Evolutionary conservation across 116 monocot genomes (phyloP), one percentile per base, ranked within the genome.

Genomic region (Trichopus zeylanicus): DNA sequence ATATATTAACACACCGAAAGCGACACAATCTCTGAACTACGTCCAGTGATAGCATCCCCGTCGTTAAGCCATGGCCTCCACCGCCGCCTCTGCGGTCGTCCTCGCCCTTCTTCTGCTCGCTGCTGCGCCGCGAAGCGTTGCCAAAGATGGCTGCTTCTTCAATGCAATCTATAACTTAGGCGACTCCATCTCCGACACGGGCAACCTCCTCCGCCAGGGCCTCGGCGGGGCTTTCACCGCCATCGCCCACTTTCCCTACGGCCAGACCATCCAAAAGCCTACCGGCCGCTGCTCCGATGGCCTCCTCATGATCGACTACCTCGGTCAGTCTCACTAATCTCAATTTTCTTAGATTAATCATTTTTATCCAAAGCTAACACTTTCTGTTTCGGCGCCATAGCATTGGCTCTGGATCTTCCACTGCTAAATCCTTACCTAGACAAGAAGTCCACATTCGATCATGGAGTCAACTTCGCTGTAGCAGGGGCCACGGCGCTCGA

Each of bases 201-300:
- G 89, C 4, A 89, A 89, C 46, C 81, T 81, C 24, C 34, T 81
- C 8, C 61, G 60, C 7, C 66, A 69, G 23, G 69, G 75, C 5
- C 19, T 65, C 4, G 30, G 37, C 4, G 67, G 63, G 5, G 21
- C 67, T 39, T 69, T 74, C 30, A 55, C 46, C 12, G 19, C 55
- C 5, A 70, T 77, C 31, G 71, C 34, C 2, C 57, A 31, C 31
- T 60, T 72, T 26, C 81, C 84, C 24, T 89, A 89, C 37, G 89
- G 89, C 5, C 19, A 72, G 68, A 59, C 69, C 19, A 63, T 63
- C 31, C 53, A 57, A 19, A 53, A 51, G 18, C 55, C 84, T 20
- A 84, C 89, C 26, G 89, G 89, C 57, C 77, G 84, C 1, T 81
- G 78, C 64, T 89, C 81, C 57, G 81, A 89, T 18, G 81, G 85